Evolutionary conservation across 2,329 filamentous ascomycete species (phyloP).

Genomic region (Stachybotrys chlorohalonatus): DNA sequence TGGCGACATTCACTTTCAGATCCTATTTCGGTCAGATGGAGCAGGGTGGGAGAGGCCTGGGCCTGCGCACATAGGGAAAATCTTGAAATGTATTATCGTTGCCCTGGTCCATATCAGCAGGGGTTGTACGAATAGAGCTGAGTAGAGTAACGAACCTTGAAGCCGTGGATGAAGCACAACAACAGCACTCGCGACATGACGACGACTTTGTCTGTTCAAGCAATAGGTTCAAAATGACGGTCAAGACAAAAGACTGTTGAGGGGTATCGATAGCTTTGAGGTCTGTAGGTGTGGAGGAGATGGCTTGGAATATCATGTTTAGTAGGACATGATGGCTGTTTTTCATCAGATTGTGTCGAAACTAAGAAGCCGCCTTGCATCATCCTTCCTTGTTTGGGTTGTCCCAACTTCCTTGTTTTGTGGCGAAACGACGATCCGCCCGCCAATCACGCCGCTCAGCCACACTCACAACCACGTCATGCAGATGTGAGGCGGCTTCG

Average conservation of each 20-base stretch:
- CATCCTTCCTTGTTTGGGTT: background rate
- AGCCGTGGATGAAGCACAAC: slow-evolving; percentile 68
- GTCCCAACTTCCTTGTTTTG: background rate
- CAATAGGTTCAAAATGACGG: background rate
- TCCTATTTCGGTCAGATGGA: slow-evolving; percentile 26
- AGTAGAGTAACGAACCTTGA: slow-evolving; percentile 43
- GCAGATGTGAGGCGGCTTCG: too few species aligned
- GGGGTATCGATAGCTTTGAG: background rate
- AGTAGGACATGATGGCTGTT: background rate
- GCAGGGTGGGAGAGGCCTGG: background rate
- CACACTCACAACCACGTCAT: background rate
- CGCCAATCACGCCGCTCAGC: background rate
- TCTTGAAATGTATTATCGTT: slow-evolving; percentile 59
- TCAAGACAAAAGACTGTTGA: background rate
- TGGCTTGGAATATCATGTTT: too few species aligned
- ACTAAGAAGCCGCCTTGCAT: background rate
- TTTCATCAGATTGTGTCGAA: background rate
- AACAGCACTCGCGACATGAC: slow-evolving; percentile 48
- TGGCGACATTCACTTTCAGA: slow-evolving; percentile 47
- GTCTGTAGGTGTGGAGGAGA: background rate
- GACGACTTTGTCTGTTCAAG: background rate
- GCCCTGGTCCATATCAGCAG: slow-evolving; percentile 34
- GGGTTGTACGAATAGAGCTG: background rate
- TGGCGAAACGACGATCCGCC: background rate
- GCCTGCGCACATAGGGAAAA: slow-evolving; percentile 43